Percentiles rank a stretch among this genome's conserved stretches.
These are phyloP conservation scores for Pholiota molesta DNA, from an alignment of 768 basidiomycete genomes.

Conservation along the genomic window DNA sequence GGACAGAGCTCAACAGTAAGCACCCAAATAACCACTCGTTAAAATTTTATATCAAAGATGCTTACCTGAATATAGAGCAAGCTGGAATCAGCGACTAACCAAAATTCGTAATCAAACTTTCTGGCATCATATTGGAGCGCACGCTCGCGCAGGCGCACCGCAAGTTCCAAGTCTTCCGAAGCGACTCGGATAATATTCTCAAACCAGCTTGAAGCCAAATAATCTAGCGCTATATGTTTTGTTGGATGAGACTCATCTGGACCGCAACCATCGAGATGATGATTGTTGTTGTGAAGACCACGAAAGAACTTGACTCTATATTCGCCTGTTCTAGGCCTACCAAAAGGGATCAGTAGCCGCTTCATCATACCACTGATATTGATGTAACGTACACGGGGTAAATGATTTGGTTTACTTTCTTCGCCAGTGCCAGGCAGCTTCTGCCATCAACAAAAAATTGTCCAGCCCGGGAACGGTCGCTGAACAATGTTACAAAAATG, in stretches of 20 bases:
- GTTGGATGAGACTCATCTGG: no score
- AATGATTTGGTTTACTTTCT: no score
- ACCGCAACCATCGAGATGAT: no score
- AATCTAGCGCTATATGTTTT: background rate
- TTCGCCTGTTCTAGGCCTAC: no score
- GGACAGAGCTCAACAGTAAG: background rate
- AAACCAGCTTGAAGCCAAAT: background rate
- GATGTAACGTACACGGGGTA: no score
- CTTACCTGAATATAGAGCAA: background rate
- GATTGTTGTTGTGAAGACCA: no score
- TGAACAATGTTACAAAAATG: background rate
- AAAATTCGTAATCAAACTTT: background rate
- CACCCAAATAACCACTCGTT: background rate
- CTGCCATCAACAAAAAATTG: background rate
- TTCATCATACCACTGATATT: no score
- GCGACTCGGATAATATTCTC: background rate
- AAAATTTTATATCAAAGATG: background rate
- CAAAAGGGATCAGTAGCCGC: no score
- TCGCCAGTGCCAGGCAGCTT: background rate
- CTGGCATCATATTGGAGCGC: background rate
- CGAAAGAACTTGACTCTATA: no score
- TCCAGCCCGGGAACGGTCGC: background rate
- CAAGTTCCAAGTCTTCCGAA: background rate
- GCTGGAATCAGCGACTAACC: background rate
- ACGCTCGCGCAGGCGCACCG: background rate